Conservation (phyloP, 805 yeast species). For the Yamadazyma ubonensis region DNA sequence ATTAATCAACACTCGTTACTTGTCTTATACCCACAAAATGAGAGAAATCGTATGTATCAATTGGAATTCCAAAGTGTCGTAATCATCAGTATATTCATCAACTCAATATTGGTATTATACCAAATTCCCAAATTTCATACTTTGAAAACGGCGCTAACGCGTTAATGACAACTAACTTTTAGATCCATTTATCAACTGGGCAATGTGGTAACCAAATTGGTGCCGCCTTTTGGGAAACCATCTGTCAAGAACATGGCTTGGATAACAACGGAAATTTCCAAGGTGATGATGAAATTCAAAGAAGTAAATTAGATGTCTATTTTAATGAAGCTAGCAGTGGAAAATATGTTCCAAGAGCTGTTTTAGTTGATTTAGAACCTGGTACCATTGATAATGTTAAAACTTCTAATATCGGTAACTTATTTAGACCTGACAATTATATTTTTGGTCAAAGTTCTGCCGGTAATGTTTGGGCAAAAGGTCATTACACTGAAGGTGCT, state of each 20-base stretch:
- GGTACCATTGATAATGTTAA: constrained; percentile 88
- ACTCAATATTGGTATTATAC: too few species aligned
- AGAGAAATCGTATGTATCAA: constrained; percentile 18
- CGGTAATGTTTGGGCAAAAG: constrained; percentile 97
- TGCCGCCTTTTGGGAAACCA: constrained; percentile 92
- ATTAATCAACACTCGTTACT: constrained; percentile 9
- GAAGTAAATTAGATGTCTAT: constrained; percentile 70
- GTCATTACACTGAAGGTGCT: constrained; percentile 96
- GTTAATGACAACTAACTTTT: constrained; percentile 10
- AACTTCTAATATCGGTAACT: constrained; percentile 74
- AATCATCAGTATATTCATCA: constrained; percentile 1
- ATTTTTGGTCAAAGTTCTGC: constrained; percentile 91
- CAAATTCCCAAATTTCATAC: neutral
- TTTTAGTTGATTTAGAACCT: constrained; percentile 89
- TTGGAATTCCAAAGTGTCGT: neutral
- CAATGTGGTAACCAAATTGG: constrained; percentile 99
- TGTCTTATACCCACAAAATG: constrained; percentile 9
- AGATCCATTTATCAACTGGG: constrained; percentile 95
- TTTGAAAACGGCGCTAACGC: neutral
- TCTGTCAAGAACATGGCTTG: constrained; percentile 84
- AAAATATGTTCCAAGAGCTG: constrained; percentile 92
- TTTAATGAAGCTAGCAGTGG: constrained; percentile 85
- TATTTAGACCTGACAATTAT: constrained; percentile 90
- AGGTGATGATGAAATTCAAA: constrained; percentile 45
- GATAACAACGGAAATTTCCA: constrained; percentile 73